Evolutionary conservation across 2,329 filamentous ascomycete species (phyloP).

Genomic region (Blastomyces percursus): DNA sequence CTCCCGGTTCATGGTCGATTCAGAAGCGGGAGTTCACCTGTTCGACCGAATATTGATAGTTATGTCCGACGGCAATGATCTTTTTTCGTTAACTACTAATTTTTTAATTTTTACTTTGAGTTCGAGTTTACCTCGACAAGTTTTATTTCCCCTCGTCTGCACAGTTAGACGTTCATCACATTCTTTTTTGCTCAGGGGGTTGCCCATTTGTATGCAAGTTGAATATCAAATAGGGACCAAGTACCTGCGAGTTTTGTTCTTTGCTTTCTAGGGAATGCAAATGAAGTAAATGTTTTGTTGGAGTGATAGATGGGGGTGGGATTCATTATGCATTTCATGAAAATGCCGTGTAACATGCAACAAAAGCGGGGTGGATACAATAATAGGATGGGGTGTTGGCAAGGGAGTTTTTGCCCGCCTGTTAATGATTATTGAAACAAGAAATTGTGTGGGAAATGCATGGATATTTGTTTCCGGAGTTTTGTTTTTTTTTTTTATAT

Average conservation of each 20-base stretch:
- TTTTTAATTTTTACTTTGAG: slow-evolving; percentile 2
- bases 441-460: neutral
- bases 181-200: neutral
- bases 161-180: neutral
- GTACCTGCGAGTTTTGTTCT: too few species aligned
- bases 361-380: neutral
- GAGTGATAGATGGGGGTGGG: neutral
- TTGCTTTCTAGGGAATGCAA: too few species aligned
- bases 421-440: neutral
- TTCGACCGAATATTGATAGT: slow-evolving; percentile 18
- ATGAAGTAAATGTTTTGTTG: too few species aligned
- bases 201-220: neutral
- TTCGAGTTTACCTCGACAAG: neutral
- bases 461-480: neutral
- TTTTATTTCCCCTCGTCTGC: neutral
- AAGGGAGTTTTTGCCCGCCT: neutral
- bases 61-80: slow-evolving; percentile 16
- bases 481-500: neutral
- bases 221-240: neutral
- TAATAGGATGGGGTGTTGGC: neutral
- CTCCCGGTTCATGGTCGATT: neutral
- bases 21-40: slow-evolving; percentile 20
- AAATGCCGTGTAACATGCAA: too few species aligned
- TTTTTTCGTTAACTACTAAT: slow-evolving; percentile 1
- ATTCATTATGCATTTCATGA: slow-evolving; percentile 3